A percentile compares a stretch with the other conserved stretches of the same genome.
Evolutionary conservation across 805 yeast genomes (phyloP).

Genomic region (Wickerhamiella kurtzmanii): DNA sequence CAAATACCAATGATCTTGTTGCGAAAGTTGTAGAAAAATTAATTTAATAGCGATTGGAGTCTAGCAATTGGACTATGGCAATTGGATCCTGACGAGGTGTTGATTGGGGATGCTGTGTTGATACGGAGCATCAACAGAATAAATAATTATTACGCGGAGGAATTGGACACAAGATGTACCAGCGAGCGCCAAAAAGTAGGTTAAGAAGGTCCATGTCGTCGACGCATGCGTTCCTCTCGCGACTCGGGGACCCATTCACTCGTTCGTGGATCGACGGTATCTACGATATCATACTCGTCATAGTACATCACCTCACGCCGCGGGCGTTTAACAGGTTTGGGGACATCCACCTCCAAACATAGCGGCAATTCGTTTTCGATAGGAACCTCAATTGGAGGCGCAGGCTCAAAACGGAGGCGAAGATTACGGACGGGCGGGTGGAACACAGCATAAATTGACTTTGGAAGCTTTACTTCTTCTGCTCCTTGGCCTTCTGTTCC

Average conservation of each 20-base stretch:
- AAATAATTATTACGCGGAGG: too few relatives aligned
- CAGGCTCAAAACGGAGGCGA: neutral
- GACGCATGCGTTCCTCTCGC: neutral
- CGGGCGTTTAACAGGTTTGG: neutral
- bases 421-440: neutral
- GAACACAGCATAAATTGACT: neutral
- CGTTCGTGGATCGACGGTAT: neutral
- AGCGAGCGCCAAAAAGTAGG: too few relatives aligned
- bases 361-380: neutral
- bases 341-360: neutral
- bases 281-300: constrained; percentile 10
- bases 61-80: too few relatives aligned
- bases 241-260: neutral
- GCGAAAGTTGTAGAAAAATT: too few relatives aligned
- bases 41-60: too few relatives aligned
- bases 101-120: too few relatives aligned
- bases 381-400: neutral
- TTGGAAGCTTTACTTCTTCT: neutral
- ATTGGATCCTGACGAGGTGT: too few relatives aligned
- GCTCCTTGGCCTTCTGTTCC: constrained; percentile 13
- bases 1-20: too few relatives aligned
- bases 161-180: too few relatives aligned
- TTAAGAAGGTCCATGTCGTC: neutral
- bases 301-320: constrained; percentile 5
- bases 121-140: too few relatives aligned